Percentiles rank a stretch among this genome's conserved stretches.
phyloP scores from a whole-genome alignment of 495 filamentous ascomycete genomes.

The Penicillium goetzii region DNA sequence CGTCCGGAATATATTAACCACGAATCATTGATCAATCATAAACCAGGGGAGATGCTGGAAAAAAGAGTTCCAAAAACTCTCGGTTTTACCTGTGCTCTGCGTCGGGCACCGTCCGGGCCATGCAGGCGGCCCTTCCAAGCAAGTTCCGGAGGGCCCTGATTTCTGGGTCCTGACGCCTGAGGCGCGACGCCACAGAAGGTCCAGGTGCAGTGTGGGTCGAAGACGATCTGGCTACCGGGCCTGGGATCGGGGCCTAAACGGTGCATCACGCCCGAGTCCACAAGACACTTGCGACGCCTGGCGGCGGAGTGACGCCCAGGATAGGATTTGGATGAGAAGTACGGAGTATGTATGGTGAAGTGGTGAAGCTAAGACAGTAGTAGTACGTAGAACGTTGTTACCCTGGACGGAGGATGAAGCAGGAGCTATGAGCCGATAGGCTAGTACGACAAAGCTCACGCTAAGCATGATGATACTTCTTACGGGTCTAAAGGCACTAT shows the following conservation, averaged over 20 bases:
- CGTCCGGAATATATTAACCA: not conserved
- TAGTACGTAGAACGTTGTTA: not conserved
- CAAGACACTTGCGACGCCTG: slow-evolving; percentile 18
- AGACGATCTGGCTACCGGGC: slow-evolving; percentile 16
- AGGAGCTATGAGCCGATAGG: not conserved
- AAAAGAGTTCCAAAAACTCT: slow-evolving; percentile 13
- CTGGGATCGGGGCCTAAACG: slow-evolving; percentile 14
- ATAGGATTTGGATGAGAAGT: not conserved
- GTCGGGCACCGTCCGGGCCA: slow-evolving; percentile 21
- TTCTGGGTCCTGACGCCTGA: slow-evolving; percentile 25
- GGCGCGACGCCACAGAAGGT: slow-evolving; percentile 33
- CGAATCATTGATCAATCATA: not conserved
- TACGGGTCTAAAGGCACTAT: not conserved
- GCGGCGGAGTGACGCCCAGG: slow-evolving; percentile 19
- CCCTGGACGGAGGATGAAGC: not conserved
- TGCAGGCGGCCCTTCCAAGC: slow-evolving; percentile 17
- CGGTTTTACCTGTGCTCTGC: slow-evolving; percentile 26
- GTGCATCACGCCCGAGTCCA: slow-evolving; percentile 7
- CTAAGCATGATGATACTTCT: not conserved
- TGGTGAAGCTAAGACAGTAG: not conserved
- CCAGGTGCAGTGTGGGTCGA: slow-evolving; percentile 29
- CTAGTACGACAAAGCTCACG: not conserved
- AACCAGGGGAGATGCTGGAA: not conserved
- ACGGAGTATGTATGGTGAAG: not conserved
- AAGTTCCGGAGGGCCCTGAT: slow-evolving; percentile 10